These are phyloP conservation scores for Fusarium palustre DNA, from an alignment of 2,329 filamentous ascomycete species.

Conservation along the genomic window DNA sequence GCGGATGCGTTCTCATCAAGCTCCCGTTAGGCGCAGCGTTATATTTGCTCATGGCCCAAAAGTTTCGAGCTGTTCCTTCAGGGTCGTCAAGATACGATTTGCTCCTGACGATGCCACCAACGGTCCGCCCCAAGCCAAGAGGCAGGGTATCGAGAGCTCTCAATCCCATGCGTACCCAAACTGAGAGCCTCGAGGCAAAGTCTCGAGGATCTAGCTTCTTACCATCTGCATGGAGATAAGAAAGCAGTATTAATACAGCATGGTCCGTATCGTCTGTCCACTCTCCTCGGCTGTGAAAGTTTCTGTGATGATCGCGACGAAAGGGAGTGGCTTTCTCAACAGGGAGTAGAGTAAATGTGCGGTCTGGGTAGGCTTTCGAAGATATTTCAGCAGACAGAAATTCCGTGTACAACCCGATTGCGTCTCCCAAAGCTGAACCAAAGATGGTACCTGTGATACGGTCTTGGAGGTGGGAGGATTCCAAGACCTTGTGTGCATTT, in stretches of 20 bases:
- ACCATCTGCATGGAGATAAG: constrained; percentile 59
- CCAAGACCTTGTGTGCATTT: constrained; percentile 34
- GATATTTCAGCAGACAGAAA: constrained; percentile 57
- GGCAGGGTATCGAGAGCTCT: constrained; percentile 60
- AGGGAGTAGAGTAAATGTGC: constrained; percentile 56
- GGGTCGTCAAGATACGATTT: constrained; percentile 57
- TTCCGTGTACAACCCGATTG: constrained; percentile 66
- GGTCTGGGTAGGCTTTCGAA: constrained; percentile 52
- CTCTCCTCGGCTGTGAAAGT: constrained; percentile 55
- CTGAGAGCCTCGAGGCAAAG: constrained; percentile 58
- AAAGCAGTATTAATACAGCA: constrained; percentile 61
- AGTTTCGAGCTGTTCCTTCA: constrained; percentile 52
- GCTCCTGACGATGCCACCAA: constrained; percentile 58
- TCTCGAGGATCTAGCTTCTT: constrained; percentile 52
- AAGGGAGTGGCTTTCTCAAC: constrained; percentile 54
- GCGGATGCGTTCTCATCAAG: constrained; percentile 64
- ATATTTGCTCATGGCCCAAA: constrained; percentile 56
- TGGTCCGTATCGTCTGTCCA: constrained; percentile 70
- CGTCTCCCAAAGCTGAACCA: constrained; percentile 65
- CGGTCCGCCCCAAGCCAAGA: constrained; percentile 61
- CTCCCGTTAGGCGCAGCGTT: constrained; percentile 63
- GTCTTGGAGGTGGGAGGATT: constrained; percentile 48
- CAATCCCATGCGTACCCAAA: constrained; percentile 62
- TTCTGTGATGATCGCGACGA: constrained; percentile 58
- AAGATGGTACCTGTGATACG: constrained; percentile 59